Evolutionary conservation across 495 filamentous ascomycete genomes (phyloP).

Genomic region (Pyronema omphalodes): DNA sequence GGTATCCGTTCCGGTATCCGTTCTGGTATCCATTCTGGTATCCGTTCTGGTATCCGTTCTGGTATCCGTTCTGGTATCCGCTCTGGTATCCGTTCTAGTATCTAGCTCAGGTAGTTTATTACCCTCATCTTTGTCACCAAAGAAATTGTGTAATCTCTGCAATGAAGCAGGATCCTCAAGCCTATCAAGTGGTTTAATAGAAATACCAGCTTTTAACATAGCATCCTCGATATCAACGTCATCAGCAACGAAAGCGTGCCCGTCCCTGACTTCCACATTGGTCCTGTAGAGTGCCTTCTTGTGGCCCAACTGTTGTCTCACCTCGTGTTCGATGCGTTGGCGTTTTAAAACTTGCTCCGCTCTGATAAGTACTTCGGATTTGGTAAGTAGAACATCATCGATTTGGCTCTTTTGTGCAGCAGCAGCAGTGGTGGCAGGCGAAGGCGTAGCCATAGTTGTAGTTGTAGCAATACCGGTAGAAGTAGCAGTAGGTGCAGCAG

Average conservation of each 20-base stretch:
- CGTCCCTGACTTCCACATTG: constrained; percentile 1
- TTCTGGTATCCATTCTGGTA: not conserved
- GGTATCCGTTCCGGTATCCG: no score
- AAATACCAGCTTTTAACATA: not conserved
- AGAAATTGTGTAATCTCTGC: not conserved
- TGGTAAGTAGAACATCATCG: constrained; percentile 63
- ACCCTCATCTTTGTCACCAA: constrained; percentile 1
- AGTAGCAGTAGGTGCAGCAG: not conserved
- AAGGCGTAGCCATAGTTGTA: not conserved
- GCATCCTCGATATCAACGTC: constrained; percentile 6
- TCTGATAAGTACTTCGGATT: constrained; percentile 65
- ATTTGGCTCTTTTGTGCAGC: constrained; percentile 33
- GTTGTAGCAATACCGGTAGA: not conserved
- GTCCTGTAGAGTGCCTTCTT: constrained; percentile 1
- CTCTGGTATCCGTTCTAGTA: not conserved
- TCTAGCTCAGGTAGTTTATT: not conserved
- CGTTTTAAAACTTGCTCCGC: constrained; percentile 69
- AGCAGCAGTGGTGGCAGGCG: no score
- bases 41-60: no score
- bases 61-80: not conserved
- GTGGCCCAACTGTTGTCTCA: constrained; percentile 27
- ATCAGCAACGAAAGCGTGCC: constrained; percentile 1
- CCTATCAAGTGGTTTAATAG: constrained; percentile 1
- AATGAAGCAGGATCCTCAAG: constrained; percentile 1
- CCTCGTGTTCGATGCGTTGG: constrained; percentile 53